Evolutionary conservation across 1,284 basidiomycete genomes (phyloP).

Genomic region (Leccinum variabile): DNA sequence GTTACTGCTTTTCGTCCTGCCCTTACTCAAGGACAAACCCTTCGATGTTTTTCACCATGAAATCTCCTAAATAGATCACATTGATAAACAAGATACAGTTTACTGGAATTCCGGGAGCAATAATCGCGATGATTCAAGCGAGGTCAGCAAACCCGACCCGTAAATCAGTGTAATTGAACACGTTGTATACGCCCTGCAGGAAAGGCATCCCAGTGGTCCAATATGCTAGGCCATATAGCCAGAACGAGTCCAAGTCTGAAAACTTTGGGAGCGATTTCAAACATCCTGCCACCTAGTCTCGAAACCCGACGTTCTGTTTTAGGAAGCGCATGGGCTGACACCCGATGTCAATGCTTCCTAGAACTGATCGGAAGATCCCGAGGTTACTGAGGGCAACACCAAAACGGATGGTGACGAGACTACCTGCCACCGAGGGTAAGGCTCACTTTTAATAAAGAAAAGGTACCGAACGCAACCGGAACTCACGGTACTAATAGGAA

Average conservation of each 20-base stretch:
- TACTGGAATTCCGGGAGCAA: background rate
- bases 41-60: background rate
- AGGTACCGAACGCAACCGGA: too few relatives aligned
- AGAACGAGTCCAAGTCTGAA: background rate
- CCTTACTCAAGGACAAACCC: slow-evolving; percentile 26
- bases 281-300: too few relatives aligned
- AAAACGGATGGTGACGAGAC: too few relatives aligned
- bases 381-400: too few relatives aligned
- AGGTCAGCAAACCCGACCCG: background rate
- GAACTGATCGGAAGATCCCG: too few relatives aligned
- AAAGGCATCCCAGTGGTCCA: background rate
- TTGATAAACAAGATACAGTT: background rate
- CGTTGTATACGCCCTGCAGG: background rate
- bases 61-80: background rate
- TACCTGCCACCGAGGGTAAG: too few relatives aligned
- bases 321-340: too few relatives aligned
- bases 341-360: too few relatives aligned
- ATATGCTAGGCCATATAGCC: background rate
- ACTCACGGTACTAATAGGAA: too few relatives aligned
- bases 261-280: too few relatives aligned
- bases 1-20: slow-evolving; percentile 49
- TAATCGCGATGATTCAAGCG: background rate
- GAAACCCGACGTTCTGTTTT: too few relatives aligned
- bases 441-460: too few relatives aligned
- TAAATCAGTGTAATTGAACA: background rate